Conservation (phyloP, 495 filamentous ascomycete genomes). For the Acidomyces sp. region DNA sequence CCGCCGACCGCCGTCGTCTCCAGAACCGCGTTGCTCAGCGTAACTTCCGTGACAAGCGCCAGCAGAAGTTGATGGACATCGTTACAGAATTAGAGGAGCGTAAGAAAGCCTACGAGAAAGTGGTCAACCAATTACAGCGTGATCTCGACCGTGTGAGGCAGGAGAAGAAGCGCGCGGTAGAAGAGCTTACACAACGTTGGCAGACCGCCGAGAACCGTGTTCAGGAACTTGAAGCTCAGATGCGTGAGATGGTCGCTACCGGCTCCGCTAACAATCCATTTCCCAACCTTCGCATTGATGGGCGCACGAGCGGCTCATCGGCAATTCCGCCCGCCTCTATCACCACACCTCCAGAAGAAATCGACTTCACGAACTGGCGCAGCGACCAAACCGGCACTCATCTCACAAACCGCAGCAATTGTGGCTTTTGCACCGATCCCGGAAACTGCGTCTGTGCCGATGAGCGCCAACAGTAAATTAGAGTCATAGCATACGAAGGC, state of each 20-base stretch:
- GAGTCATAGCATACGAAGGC: too few relatives aligned
- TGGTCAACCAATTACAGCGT: slow-evolving; percentile 2
- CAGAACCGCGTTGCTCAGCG: slow-evolving; percentile 90
- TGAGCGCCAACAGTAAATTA: too few relatives aligned
- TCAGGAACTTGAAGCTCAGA: background rate
- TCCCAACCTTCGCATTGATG: background rate
- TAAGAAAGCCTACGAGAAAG: slow-evolving; percentile 2
- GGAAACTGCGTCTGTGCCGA: slow-evolving; percentile 11
- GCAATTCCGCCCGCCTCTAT: background rate
- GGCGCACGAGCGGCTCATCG: background rate
- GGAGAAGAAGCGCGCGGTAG: slow-evolving; percentile 2
- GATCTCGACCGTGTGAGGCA: background rate
- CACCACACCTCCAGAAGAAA: background rate
- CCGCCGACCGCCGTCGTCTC: slow-evolving; percentile 82
- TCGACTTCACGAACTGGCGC: background rate
- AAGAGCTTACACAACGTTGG: background rate
- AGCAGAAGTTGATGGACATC: slow-evolving; percentile 8
- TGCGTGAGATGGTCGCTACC: background rate
- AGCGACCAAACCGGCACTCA: background rate
- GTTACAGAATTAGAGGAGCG: slow-evolving; percentile 7
- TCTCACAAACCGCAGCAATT: slow-evolving; percentile 1
- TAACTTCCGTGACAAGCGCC: slow-evolving; percentile 59
- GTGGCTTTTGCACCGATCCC: slow-evolving; percentile 17
- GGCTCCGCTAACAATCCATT: background rate
- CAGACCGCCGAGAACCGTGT: background rate